A percentile compares a stretch with the other conserved stretches of the same genome.
Conservation (phyloP, 78 protist species). For the Isochrysis galbana region DNA sequence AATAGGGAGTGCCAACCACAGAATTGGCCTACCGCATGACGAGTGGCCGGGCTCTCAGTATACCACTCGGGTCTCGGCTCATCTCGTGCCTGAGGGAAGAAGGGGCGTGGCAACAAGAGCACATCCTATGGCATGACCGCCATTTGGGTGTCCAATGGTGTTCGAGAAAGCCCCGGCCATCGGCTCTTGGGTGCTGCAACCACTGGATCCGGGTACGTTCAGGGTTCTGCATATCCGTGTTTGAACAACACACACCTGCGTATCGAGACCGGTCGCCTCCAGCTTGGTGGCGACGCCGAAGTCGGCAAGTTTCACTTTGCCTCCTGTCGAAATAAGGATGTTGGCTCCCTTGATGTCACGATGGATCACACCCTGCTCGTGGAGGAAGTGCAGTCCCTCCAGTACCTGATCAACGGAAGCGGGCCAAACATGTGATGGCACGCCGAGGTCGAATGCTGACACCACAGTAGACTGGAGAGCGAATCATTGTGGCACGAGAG, state of each 20-base stretch:
- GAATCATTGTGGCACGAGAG: neutral
- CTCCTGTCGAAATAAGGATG: conserved; percentile 36
- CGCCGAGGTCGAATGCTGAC: neutral
- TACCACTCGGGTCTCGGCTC: too few species aligned
- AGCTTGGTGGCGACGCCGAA: conserved; percentile 92
- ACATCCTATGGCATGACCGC: too few species aligned
- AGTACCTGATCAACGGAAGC: conserved; percentile 56
- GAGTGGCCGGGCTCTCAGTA: neutral
- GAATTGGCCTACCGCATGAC: conserved; percentile 45
- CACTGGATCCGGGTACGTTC: too few species aligned
- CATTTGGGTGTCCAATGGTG: too few species aligned
- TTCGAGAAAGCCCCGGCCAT: too few species aligned
- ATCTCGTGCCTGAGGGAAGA: too few species aligned
- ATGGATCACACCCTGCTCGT: conserved; percentile 80
- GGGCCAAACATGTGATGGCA: neutral
- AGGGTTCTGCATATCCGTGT: too few species aligned
- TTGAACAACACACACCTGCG: too few species aligned
- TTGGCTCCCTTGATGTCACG: conserved; percentile 67
- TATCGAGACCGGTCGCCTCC: conserved; percentile 36
- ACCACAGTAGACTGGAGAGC: neutral
- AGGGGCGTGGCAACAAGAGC: too few species aligned
- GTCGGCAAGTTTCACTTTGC: conserved; percentile 81
- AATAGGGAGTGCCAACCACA: conserved; percentile 95
- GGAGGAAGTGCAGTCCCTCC: conserved; percentile 81
- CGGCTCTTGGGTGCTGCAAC: too few species aligned